phyloP scores from a whole-genome alignment of 768 basidiomycete genomes.

The Hortiboletus campestris region DNA sequence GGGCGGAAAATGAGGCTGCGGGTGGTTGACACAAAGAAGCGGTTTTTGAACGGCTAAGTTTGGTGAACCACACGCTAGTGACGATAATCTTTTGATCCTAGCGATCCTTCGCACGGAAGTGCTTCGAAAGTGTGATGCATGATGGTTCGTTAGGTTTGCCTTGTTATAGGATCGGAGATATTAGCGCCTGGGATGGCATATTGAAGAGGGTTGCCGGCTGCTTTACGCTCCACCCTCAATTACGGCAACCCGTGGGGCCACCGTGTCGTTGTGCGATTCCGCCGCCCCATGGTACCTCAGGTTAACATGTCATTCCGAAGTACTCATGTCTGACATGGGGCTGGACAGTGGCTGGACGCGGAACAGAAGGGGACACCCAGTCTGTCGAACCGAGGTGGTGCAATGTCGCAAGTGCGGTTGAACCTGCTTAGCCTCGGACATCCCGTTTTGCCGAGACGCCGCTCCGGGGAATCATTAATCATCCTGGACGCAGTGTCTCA shows the following conservation, averaged over 20 bases:
- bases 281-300: no score
- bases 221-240: conserved; percentile 8
- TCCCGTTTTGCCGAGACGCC: background rate
- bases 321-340: background rate
- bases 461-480: background rate
- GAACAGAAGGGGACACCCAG: background rate
- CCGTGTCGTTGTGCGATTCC: background rate
- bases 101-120: conserved; percentile 20
- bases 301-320: background rate
- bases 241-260: background rate
- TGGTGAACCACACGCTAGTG: background rate
- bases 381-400: background rate
- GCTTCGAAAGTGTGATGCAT: conserved; percentile 5
- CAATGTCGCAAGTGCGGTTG: no score
- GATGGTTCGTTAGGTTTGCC: conserved; percentile 1
- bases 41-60: conserved; percentile 21
- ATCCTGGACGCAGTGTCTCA: background rate
- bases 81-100: conserved; percentile 14
- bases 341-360: background rate
- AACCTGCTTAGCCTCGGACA: background rate
- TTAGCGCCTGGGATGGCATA: background rate
- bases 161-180: conserved; percentile 10
- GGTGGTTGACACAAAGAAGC: background rate
- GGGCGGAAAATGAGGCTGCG: background rate
- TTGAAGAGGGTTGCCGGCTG: conserved; percentile 3